Conservation (phyloP, 1,139 yeast species). For the Yamadazyma diddensiae region DNA sequence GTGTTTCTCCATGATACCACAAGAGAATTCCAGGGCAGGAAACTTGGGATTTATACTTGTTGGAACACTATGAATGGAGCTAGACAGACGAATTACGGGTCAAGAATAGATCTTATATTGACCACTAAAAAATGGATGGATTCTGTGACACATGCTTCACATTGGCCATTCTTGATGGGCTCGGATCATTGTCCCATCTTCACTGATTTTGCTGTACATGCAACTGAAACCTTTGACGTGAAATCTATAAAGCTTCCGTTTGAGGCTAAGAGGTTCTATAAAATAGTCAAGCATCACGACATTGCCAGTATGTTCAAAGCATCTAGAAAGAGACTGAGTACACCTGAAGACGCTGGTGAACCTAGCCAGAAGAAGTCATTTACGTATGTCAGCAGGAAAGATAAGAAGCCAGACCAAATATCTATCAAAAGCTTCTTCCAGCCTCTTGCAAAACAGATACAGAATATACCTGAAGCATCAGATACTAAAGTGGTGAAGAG, state of each 20-base stretch:
- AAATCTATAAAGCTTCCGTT: constrained; percentile 31
- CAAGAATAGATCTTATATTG: constrained; percentile 79
- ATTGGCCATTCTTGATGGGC: constrained; percentile 70
- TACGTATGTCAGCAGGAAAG: constrained; percentile 6
- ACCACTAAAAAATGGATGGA: constrained; percentile 35
- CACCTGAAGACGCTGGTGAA: background rate
- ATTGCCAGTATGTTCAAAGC: constrained; percentile 48
- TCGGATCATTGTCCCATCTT: constrained; percentile 95
- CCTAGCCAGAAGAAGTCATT: constrained; percentile 2
- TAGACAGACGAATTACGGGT: constrained; percentile 83
- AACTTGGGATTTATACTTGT: constrained; percentile 75
- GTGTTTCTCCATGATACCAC: constrained; percentile 62
- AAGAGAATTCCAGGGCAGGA: constrained; percentile 53
- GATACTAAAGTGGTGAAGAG: background rate
- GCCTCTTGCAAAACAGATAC: too few relatives aligned
- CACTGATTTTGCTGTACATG: constrained; percentile 50
- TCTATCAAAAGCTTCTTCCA: constrained; percentile 17
- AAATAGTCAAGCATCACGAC: constrained; percentile 47
- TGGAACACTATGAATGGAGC: constrained; percentile 84
- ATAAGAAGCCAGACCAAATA: constrained; percentile 11
- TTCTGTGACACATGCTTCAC: constrained; percentile 49
- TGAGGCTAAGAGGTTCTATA: constrained; percentile 57
- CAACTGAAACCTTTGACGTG: background rate
- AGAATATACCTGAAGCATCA: too few relatives aligned
- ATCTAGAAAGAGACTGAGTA: constrained; percentile 10